Base-by-base conservation (phyloP, 441 rosid genomes). In the Jatropha podagrica region DNA sequence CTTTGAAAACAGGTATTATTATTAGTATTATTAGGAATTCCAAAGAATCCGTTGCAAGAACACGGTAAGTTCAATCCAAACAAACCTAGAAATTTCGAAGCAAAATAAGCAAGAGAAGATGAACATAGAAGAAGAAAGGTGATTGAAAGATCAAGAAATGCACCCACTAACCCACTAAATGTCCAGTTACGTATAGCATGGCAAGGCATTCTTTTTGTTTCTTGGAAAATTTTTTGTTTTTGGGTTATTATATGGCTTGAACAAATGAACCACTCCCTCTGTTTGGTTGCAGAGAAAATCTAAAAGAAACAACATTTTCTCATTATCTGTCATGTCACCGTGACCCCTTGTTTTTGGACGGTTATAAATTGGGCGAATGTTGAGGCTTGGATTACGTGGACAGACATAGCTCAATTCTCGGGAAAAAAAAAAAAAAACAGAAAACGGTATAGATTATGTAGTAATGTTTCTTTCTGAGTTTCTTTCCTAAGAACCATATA, bases 81-180 rank as follows among this genome's bases (percentile, higher is more conserved):
- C 46, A 90, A 62, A 79, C 83, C 72, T 44, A 93, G 86, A 74
- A 93, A 80, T 49, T 83, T 87, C 0, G 92, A 88, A 13, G 91
- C 78, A 32, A 84, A 59, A 77, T 84, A 91, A 63, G 89, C 90
- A 44, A 87, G 73, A 49, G 83, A 9, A 5, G 96, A 86, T 3
- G 88, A 92, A 23, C 86, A 89, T 41, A 92, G 87, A 13, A 92
- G 82, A 37, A 78, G 73, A 74, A 80, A 88, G 6, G 91, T 84
- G 38, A 91, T 77, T 7, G 81, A 83, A 46, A 94, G 87, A 86
- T 92, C 95, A 64, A 90, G 86, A 85, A 86, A 91, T 58, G 93
- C 92, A 79, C 88, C 89, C 40, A 90, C 96, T 63, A 90, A 76
- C 44, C 79, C 90, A 20, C 75, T 72, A 76, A 93, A 89, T 48